Base-by-base conservation (phyloP, 176 grass and related monocot genomes). In the maize (Zea mays) region DNA sequence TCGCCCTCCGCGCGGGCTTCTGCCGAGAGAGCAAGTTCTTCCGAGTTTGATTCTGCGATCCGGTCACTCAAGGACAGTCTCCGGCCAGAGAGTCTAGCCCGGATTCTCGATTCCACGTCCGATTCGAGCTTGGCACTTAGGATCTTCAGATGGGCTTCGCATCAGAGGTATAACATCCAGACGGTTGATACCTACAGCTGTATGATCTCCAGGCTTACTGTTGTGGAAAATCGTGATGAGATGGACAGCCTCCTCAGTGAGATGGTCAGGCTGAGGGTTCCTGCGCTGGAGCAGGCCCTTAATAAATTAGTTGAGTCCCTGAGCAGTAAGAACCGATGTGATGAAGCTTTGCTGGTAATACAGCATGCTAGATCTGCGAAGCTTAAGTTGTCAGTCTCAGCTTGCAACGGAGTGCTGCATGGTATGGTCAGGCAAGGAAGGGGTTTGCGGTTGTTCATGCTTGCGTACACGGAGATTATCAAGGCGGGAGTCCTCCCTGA, bases 401-500 rank as follows among this genome's bases (percentile, higher is more conserved):
- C 80, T 67, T 88, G 80, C 67, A 92, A 92, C 13, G 62, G 1
- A 15, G 9, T 92, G 54, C 69, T 92, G 27, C 45, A 38, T 76
- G 75, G 70, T 88, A 73, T 86, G 16, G 65, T 88, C 60, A 83
- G 45, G 60, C 56, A 86, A 83, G 41, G 83, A 76, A 82, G 60
- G 74, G 68, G 86, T 8, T 73, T 88, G 62, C 62, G 16, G 6
- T 17, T 77, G 14, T 73, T 64, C 40, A 77, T 88, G 75, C 72
- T 56, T 45, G 72, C 42, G 0, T 89, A 89, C 52, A 81, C 85
- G 51, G 86, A 89, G 60, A 88, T 92, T 66, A 67, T 92, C 11
- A 92, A 92, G 74, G 67, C 76, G 7, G 83, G 83, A 19, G 70
- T 88, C 39, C 79, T 84, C 86, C 90, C 86, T 83, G 76, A 88